Evolutionary conservation across 1,284 basidiomycete genomes (phyloP), one percentile per base, ranked within the genome.

Genomic region (Ceratobasidium sp.): DNA sequence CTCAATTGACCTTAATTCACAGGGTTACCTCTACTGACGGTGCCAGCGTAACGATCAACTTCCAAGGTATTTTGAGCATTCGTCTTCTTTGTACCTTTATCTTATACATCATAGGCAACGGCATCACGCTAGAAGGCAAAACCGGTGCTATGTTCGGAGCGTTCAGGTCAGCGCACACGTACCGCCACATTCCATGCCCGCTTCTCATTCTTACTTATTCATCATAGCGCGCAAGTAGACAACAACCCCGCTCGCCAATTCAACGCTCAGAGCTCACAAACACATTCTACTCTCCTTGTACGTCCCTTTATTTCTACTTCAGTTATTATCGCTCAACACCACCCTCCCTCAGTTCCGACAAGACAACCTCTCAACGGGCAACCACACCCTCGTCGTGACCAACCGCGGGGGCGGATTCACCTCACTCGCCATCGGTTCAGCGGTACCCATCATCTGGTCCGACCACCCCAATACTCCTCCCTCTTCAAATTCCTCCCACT

Each of bases 11-110:
- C 15, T 38, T 57, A n/a, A 33, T 70, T 15, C 48, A 9, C 56
- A 73, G 69, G 69, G 40, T n/a, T 20, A 73, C 69, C 42, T 20
- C 69, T 15, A 61, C 69, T n/a, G 40, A 61, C 20, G 69, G 69
- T 15, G 69, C 69, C 17, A 73, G 69, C 26, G 69, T 73, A 42
- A 46, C 54, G 2, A 73, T 73, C 69, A 73, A 56, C 23, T 73
- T 73, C 20, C 38, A 73, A 46, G 69, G 69, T 73, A 54, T 48
- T 17, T 42, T 48, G 9, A 23, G 23, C 42, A 3, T 46, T 33
- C 23, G 42, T 15, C 26, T 26, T 3, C 26, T 62, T 9, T n/a
- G 10, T 26, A 20, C 26, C 40, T 12, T 20, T 70, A 13, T 70
- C 48, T 54, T n/a, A 40, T 15, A 70, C 26, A 20, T 33, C 15